Evolutionary conservation across 352 stramenopile genomes (phyloP), one percentile per base, ranked within the genome.

Genomic region (Globisporangium radiosum): DNA sequence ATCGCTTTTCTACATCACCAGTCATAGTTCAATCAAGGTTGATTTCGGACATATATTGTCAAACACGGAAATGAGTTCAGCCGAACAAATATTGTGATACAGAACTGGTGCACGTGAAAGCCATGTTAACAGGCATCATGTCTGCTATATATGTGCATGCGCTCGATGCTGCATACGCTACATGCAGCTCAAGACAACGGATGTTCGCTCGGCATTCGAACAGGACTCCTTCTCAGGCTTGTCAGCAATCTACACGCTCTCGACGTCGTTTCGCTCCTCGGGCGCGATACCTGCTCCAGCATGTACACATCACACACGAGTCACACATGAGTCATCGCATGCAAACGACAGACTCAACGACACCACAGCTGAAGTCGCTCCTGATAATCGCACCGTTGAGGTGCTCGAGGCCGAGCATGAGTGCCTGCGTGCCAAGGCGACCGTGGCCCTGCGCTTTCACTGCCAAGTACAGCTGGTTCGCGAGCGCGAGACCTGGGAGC

Each of bases 391-490:
- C 52, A 88, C 81, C 82, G 68, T 96, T 96, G 57, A 96, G 62
- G 56, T 89, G 79, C 64, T 96, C 88, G 50, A 96, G 65, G 36
- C 86, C 88, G 45, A 95, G 71, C 75, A 95, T 92, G 36, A 96
- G 75, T 11, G 88, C 76, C 64, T 95, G 88, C 4, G 84, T 95
- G 49, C 88, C 88, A 33, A 90, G 65, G 4, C 81, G 72, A 0
- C 85, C 88, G 36, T 95, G 82, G 7, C 81, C 84, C 73, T 94
- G 83, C 5, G 83, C 83, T 79, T 92, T 90, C 37, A 92, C 76
- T 47, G 85, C 84, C 55, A 94, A 54, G 64, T 94, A 96, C 17
- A 96, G 61, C 55, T 96, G 85, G 57, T 95, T 82, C 40, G 88
- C 88, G 17, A 96, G 70, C 19, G 85, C 79, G 13, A 96, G 68